A percentile compares a stretch with the other conserved stretches of the same genome.
phyloP scores from a whole-genome alignment of 2,329 filamentous ascomycete genomes.

The Aspergillus novofumigatus region DNA sequence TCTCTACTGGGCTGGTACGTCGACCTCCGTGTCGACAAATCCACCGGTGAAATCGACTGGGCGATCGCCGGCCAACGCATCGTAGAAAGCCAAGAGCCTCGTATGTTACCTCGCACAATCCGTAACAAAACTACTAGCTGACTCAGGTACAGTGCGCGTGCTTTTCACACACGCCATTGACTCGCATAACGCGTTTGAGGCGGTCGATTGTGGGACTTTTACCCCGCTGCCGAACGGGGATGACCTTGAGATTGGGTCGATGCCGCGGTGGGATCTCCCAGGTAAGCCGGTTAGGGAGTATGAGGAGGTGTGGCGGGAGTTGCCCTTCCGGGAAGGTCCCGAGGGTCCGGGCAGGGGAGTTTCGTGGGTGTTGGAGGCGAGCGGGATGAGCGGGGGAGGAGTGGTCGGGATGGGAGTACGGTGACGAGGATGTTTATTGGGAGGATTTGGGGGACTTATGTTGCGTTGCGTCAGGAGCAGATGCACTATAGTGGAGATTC shows the following conservation, averaged over 20 bases:
- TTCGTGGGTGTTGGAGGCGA: constrained; percentile 30
- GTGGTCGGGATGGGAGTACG: constrained; percentile 10
- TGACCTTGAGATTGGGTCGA: constrained; percentile 36
- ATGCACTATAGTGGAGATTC: constrained; percentile 8
- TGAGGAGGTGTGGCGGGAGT: constrained; percentile 63
- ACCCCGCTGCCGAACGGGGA: constrained; percentile 38
- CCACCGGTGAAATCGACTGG: constrained; percentile 38
- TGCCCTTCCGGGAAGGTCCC: constrained; percentile 29
- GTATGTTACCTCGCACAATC: constrained; percentile 20
- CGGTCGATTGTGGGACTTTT: constrained; percentile 35
- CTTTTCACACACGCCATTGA: constrained; percentile 39
- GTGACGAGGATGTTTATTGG: constrained; percentile 28
- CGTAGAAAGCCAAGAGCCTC: constrained; percentile 31
- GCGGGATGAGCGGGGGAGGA: constrained; percentile 6
- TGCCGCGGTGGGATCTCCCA: constrained; percentile 35
- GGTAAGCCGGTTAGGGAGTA: constrained; percentile 44
- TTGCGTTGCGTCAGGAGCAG: constrained; percentile 27
- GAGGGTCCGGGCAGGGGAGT: constrained; percentile 19
- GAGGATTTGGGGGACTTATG: constrained; percentile 27
- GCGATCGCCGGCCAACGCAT: constrained; percentile 41
- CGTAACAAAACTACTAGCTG: not conserved
- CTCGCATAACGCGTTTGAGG: constrained; percentile 32
- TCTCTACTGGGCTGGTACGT: constrained; percentile 42
- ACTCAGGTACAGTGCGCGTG: constrained; percentile 24
- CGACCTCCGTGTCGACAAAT: constrained; percentile 39